phyloP scores from a whole-genome alignment of 176 grass and related monocot genomes.

The Miscanthus lutarioriparius region DNA sequence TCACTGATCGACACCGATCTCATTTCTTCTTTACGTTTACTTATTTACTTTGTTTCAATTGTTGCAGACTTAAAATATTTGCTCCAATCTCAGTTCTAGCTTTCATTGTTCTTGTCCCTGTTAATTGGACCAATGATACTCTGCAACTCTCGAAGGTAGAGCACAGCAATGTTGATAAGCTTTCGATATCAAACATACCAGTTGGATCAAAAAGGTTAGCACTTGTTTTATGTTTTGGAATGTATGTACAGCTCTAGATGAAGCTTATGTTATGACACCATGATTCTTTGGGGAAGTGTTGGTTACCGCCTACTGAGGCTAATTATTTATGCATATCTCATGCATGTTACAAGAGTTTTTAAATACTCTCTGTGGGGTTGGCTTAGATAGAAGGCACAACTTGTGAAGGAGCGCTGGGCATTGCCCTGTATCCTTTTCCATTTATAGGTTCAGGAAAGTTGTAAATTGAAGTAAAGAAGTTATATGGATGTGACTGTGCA shows the following conservation, averaged over 20 bases:
- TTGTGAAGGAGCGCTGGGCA: background rate
- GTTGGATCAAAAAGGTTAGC: conserved; percentile 70
- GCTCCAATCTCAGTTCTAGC: conserved; percentile 79
- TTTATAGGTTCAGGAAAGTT: background rate
- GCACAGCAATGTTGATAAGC: conserved; percentile 73
- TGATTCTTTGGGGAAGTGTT: background rate
- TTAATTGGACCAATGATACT: conserved; percentile 93
- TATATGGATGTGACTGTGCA: background rate
- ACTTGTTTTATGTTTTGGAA: background rate
- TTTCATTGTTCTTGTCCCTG: conserved; percentile 78
- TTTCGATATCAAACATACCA: conserved; percentile 97
- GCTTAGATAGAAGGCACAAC: background rate
- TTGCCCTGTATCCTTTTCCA: background rate
- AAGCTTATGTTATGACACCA: background rate
- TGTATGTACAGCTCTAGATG: conserved; percentile 14
- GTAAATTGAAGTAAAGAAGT: background rate
- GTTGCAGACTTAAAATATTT: conserved; percentile 94
- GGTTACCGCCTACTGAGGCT: background rate
- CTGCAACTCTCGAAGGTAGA: conserved; percentile 46
- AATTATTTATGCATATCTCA: background rate
- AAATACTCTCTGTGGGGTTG: conserved; percentile 3
- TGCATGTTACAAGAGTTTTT: background rate
- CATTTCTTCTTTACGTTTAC: conserved; percentile 30
- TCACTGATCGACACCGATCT: background rate
- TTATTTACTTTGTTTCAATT: conserved; percentile 16